These are phyloP conservation scores for Aspergillus flavus DNA, from an alignment of 2,329 filamentous ascomycete genomes.

Conservation along the genomic window DNA sequence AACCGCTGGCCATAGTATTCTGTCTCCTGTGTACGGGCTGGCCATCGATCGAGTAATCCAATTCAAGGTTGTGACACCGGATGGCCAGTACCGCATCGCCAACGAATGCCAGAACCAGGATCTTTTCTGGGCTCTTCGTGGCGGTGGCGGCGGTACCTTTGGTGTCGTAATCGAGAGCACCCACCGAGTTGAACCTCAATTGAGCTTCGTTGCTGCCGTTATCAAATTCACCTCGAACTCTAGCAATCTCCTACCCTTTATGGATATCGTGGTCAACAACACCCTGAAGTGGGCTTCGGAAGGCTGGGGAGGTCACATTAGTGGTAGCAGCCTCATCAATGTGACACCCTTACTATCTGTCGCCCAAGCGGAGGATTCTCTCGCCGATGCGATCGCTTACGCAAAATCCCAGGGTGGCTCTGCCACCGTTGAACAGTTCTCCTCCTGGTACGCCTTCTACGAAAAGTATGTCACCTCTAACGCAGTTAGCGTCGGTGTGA, in stretches of 20 bases:
- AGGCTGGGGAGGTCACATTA: slow-evolving; percentile 28
- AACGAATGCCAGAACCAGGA: slow-evolving; percentile 23
- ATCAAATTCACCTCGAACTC: slow-evolving; percentile 21
- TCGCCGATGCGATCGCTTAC: slow-evolving; percentile 14
- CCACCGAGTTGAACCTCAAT: slow-evolving; percentile 16
- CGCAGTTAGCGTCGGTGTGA: slow-evolving; percentile 21
- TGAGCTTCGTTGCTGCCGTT: slow-evolving; percentile 14
- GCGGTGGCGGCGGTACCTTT: slow-evolving; percentile 17
- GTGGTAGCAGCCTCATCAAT: slow-evolving; percentile 20
- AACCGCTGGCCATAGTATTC: slow-evolving; percentile 32
- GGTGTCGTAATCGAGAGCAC: slow-evolving; percentile 21
- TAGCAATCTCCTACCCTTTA: slow-evolving; percentile 22
- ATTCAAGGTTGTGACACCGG: slow-evolving; percentile 30
- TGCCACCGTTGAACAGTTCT: slow-evolving; percentile 18
- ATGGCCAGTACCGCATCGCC: slow-evolving; percentile 17
- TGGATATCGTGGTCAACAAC: slow-evolving; percentile 26
- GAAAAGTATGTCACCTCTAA: slow-evolving; percentile 20
- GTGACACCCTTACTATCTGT: slow-evolving; percentile 18
- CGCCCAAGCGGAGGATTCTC: slow-evolving; percentile 16
- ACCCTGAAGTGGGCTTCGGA: slow-evolving; percentile 23
- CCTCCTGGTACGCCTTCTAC: slow-evolving; percentile 24
- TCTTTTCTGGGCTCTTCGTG: slow-evolving; percentile 23
- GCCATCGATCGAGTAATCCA: slow-evolving; percentile 32
- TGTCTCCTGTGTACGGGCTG: slow-evolving; percentile 32
- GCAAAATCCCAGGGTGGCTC: slow-evolving; percentile 17